Evolutionary conservation across 2,329 filamentous ascomycete genomes (phyloP).

Genomic region (Aspergillus viridinutans): DNA sequence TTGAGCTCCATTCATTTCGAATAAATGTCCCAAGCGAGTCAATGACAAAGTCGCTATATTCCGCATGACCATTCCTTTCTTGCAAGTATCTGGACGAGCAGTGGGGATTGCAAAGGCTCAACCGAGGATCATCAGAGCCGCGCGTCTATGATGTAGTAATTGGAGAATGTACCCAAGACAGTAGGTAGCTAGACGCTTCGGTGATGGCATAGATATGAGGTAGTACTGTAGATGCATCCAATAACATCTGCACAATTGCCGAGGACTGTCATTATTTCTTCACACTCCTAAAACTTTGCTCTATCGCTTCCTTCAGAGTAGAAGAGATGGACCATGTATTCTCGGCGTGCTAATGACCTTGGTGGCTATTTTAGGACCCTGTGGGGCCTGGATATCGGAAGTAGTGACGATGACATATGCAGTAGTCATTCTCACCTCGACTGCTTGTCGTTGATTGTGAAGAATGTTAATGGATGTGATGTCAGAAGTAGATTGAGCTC

Average conservation of each 20-base stretch:
- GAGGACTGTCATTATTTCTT: too few species aligned
- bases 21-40: neutral
- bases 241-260: neutral
- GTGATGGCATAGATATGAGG: too few species aligned
- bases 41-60: neutral
- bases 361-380: neutral
- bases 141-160: slow-evolving; percentile 10
- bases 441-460: neutral
- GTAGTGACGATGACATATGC: neutral
- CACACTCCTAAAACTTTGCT: too few species aligned
- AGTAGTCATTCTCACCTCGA: neutral
- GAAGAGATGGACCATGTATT: too few species aligned
- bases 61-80: neutral
- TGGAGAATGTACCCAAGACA: too few species aligned
- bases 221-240: too few species aligned
- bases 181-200: too few species aligned
- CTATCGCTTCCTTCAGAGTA: too few species aligned
- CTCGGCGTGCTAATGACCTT: neutral
- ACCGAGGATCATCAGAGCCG: slow-evolving; percentile 17
- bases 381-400: neutral
- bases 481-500: neutral
- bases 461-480: neutral
- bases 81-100: slow-evolving; percentile 7
- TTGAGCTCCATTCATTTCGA: too few species aligned
- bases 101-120: slow-evolving; percentile 1